Conservation (phyloP, 1,284 basidiomycete genomes). For the Apiotrichum akiyoshidainum region DNA sequence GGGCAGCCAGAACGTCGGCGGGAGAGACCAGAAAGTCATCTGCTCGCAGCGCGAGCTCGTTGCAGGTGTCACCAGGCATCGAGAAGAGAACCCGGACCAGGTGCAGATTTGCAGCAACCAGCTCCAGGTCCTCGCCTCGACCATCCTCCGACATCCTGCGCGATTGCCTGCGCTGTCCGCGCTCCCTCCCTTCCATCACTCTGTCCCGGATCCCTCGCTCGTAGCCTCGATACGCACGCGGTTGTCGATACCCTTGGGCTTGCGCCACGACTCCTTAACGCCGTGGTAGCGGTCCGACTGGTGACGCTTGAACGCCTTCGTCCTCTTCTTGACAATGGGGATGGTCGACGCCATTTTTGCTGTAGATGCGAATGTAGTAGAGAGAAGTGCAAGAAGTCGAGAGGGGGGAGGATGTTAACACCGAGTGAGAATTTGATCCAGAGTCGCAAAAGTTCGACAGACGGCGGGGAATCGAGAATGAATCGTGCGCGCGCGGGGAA, state of each 20-base stretch:
- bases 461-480: background rate
- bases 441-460: background rate
- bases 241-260: constrained; percentile 95
- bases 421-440: background rate
- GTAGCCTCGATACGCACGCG: constrained; percentile 52
- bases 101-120: background rate
- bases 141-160: background rate
- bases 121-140: background rate
- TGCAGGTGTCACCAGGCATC: no score
- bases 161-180: background rate
- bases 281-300: constrained; percentile 93
- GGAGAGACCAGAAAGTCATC: no score
- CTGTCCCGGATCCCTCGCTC: background rate
- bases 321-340: constrained; percentile 93
- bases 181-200: background rate
- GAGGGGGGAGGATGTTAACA: background rate
- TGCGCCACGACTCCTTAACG: constrained; percentile 96
- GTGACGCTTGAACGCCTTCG: constrained; percentile 95
- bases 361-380: constrained; percentile 6
- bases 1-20: no score
- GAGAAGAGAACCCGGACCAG: no score
- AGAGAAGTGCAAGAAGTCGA: background rate
- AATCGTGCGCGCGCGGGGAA: background rate
- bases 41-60: no score
- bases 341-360: constrained; percentile 74